These are phyloP conservation scores for Aspergillus heteromorphus DNA, from an alignment of 495 filamentous ascomycete species.

Conservation along the genomic window DNA sequence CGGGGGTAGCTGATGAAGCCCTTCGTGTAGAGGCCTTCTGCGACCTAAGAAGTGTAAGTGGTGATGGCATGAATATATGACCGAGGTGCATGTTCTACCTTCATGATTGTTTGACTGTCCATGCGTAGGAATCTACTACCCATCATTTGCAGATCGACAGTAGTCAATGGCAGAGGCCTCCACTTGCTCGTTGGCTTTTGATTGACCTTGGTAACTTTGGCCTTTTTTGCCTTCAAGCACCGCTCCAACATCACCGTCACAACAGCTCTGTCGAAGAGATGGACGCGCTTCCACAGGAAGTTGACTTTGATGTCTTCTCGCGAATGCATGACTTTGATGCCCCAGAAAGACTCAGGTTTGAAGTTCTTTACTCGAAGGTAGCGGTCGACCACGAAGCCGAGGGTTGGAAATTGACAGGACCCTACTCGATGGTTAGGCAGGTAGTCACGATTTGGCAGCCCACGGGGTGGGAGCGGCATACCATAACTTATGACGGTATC, in stretches of 20 bases:
- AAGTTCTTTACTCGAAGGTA: slow-evolving; percentile 92
- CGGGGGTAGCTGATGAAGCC: slow-evolving; percentile 96
- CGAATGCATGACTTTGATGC: slow-evolving; percentile 75
- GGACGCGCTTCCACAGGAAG: slow-evolving; percentile 77
- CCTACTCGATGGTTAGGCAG: slow-evolving; percentile 47
- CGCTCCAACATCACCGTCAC: slow-evolving; percentile 80
- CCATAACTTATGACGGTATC: slow-evolving; percentile 80
- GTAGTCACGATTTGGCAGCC: no score
- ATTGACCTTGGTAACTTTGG: slow-evolving; percentile 74
- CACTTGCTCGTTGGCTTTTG: slow-evolving; percentile 91
- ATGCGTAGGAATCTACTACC: slow-evolving; percentile 79
- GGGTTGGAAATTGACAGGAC: slow-evolving; percentile 93
- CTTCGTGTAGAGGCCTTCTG: slow-evolving; percentile 86
- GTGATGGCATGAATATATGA: background rate
- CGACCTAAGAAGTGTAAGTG: slow-evolving; percentile 41
- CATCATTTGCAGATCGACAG: slow-evolving; percentile 98
- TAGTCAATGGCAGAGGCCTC: slow-evolving; percentile 90
- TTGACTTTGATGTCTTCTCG: slow-evolving; percentile 73
- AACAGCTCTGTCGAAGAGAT: slow-evolving; percentile 81
- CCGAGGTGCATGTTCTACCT: slow-evolving; percentile 29
- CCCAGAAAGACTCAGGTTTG: slow-evolving; percentile 88
- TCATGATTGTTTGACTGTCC: slow-evolving; percentile 84
- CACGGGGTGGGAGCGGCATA: no score
- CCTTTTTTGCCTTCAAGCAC: slow-evolving; percentile 70
- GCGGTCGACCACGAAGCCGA: slow-evolving; percentile 94